Conservation (phyloP, 768 basidiomycete genomes). For the Amanita rubescens region DNA sequence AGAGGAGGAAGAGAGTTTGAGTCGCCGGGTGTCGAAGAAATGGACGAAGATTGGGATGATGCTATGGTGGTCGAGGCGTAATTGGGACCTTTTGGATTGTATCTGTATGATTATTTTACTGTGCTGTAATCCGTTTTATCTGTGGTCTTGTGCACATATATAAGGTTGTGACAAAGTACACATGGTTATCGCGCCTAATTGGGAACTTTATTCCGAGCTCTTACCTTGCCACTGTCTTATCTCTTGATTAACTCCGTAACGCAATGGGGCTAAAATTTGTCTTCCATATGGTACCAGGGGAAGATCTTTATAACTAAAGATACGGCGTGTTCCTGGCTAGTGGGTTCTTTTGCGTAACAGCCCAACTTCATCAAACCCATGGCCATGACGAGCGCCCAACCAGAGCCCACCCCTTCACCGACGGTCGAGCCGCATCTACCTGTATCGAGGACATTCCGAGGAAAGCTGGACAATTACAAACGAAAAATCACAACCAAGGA, state of each 20-base stretch:
- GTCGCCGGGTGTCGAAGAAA: constrained; percentile 6
- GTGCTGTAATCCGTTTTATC: not conserved
- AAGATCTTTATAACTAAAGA: too few relatives aligned
- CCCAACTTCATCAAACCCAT: too few relatives aligned
- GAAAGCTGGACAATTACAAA: constrained; percentile 12
- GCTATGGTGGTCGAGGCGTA: constrained; percentile 15
- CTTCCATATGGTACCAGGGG: too few relatives aligned
- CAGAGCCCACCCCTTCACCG: not conserved
- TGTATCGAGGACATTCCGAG: not conserved
- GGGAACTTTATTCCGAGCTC: too few relatives aligned
- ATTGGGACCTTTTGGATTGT: not conserved
- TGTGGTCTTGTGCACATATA: not conserved
- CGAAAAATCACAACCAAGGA: constrained; percentile 35
- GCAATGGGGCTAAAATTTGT: too few relatives aligned
- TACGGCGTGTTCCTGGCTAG: too few relatives aligned
- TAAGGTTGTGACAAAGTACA: not conserved
- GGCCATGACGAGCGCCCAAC: not conserved
- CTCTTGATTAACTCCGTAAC: too few relatives aligned
- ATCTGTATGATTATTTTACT: not conserved
- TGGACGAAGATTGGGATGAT: constrained; percentile 24
- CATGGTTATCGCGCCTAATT: too few relatives aligned
- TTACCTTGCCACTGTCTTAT: too few relatives aligned
- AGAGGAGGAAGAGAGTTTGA: constrained; percentile 16
- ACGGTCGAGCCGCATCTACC: not conserved
- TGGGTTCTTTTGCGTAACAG: too few relatives aligned